Base-by-base conservation (phyloP, 2,329 filamentous ascomycete species). In the Fusarium pseudocircinatum region DNA sequence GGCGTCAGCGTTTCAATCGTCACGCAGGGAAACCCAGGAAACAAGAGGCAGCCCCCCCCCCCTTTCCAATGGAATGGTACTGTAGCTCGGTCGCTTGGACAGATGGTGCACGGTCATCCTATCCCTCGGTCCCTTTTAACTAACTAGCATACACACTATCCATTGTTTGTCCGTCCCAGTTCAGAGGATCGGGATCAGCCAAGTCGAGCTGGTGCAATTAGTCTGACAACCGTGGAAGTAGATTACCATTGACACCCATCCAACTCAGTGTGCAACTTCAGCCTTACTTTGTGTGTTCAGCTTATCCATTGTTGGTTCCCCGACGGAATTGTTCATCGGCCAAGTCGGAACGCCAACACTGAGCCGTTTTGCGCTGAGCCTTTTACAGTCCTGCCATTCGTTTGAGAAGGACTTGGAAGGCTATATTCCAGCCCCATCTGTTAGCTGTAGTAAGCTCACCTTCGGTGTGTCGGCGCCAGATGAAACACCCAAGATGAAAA, bases 51-150 rank as follows among this genome's bases (percentile, higher is more conserved):
- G 46, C 42, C 49, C 72, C 46, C 69, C 62, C 59, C 44, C 69
- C 60, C 56, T 52, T 74, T 72, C 66, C 67, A 50, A 65, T 74
- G 50, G 57, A 65, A 71, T 74, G 73, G 73, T 75, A 74, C 42
- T 43, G 22, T 57, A 28, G 28, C 24, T 39, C 34, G 50, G n/a
- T 28, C 34, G 34, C 50, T 53, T 26, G 34, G 37, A 14, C 36
- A 36, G 28, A 44, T 61, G 28, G 39, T 43, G 57, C 59, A 65
- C 60, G 57, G 43, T 6, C 59, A 52, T 40, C 47, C 59, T 69
- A 24, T 34, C 53, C 28, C 32, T 52, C 47, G 59, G 59, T 59
- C 30, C 49, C 34, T 43, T 36, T 40, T 40, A 37, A 37, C 36
- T 37, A 20, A 37, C 36, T 20, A 53, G n/a, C 20, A 53, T 39